These are phyloP conservation scores for Daldinia bambusicola DNA, from an alignment of 495 filamentous ascomycete species.

Conservation along the genomic window DNA sequence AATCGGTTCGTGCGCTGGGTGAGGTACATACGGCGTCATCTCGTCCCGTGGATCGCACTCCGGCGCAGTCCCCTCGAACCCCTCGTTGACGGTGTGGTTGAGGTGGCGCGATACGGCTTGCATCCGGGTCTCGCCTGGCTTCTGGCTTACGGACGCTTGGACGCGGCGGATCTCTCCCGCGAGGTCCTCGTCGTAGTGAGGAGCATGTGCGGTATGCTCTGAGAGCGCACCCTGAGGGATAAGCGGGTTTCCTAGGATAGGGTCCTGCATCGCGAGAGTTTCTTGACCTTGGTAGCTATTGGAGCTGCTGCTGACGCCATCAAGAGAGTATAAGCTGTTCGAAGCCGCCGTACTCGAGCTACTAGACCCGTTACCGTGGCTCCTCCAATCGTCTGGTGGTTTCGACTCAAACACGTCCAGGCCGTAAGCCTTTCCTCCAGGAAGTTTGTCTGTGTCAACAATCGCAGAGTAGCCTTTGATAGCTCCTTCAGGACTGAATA, in stretches of 20 bases:
- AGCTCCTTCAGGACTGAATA: constrained; percentile 43
- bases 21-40: constrained; percentile 72
- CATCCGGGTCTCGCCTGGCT: constrained; percentile 60
- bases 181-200: constrained; percentile 71
- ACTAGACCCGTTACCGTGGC: not conserved
- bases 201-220: constrained; percentile 66
- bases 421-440: constrained; percentile 29
- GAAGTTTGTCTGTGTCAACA: constrained; percentile 43
- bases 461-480: constrained; percentile 44
- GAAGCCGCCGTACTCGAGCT: not conserved
- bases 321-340: not conserved
- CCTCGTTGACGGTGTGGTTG: constrained; percentile 67
- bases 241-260: not conserved
- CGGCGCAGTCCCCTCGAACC: constrained; percentile 63
- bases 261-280: not conserved
- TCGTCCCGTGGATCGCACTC: constrained; percentile 59
- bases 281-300: not conserved
- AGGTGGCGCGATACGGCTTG: constrained; percentile 70
- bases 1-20: constrained; percentile 63
- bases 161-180: constrained; percentile 67
- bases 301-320: not conserved
- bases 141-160: constrained; percentile 63
- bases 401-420: constrained; percentile 18
- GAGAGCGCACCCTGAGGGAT: constrained; percentile 46
- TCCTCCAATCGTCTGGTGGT: not conserved